Base-by-base conservation (phyloP, 345 rosid species). In the Limnanthes douglasii region DNA sequence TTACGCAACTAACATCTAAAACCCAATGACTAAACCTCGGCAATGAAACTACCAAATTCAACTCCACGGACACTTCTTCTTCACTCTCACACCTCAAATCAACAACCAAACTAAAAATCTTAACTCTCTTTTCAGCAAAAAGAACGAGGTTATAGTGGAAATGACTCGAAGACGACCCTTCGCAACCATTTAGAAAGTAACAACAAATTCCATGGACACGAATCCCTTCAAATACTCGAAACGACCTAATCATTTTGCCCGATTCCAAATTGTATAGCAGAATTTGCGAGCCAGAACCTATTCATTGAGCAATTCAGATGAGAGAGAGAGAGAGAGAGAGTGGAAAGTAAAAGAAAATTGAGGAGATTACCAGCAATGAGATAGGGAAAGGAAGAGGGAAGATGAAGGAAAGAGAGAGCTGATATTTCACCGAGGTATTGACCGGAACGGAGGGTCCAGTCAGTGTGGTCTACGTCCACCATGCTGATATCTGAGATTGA, bases 281-380 rank as follows among this genome's bases (percentile, higher is more conserved):
- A 7, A 84, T 43, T 53, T 72, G 77, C 31, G 96, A 84, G 34
- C 98, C 95, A 3, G 85, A 72, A 46, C 97, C 95, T 82, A 68
- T 31, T 32, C 31, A 7, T 1, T 31, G 11, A 11, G 39, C 5
- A 43, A 13, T 10, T 19, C 18, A 19, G 13, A 21, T 24, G 2
- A 34, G 8, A 31, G 34, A 8, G 25, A 8, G 13, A 18, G 17
- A 19, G 13, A 17, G 8, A n/a, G 18, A 21, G 8, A 34, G 2
- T 2, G 15, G 20, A 15, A 34, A n/a, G 3, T 0, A 0, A 11
- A 19, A 18, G 36, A 11, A 18, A 31, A 41, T 4, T 34, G 29
- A 40, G 38, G 8, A 46, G 46, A 25, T 34, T 42, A 73, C 84
- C 85, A 8, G 86, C 77, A 14, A 80, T 72, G 24, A 81, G 88